These are phyloP conservation scores for Umbelopsis sp. DNA, from an alignment of 371 early-diverging fungal genomes.

Conservation along the genomic window DNA sequence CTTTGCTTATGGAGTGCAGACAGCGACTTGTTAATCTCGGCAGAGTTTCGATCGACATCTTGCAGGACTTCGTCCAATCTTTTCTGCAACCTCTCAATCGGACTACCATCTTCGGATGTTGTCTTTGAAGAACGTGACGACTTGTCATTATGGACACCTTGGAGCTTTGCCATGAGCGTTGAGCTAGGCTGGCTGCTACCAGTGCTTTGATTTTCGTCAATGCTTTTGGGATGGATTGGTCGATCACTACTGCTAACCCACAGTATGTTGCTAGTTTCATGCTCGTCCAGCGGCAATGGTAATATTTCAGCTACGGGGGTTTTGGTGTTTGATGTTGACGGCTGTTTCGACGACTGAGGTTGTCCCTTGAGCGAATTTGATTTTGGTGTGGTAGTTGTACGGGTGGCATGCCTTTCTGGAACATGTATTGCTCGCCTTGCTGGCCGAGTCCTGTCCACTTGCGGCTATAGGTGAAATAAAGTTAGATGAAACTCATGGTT, in stretches of 20 bases:
- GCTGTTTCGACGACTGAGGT: not conserved
- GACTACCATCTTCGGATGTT: not conserved
- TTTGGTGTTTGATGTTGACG: not conserved
- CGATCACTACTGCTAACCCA: not conserved
- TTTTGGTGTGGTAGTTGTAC: not conserved
- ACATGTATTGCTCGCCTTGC: not conserved
- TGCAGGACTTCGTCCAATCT: not conserved
- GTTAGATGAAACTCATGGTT: not conserved
- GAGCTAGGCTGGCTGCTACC: not conserved
- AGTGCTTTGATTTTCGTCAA: not conserved
- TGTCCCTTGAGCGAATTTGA: not conserved
- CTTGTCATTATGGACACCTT: not conserved
- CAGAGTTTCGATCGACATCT: conserved; percentile 9
- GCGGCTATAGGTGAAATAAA: not conserved
- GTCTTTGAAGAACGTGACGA: not conserved
- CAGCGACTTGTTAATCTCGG: not conserved
- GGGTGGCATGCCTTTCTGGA: not conserved
- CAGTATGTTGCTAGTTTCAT: not conserved
- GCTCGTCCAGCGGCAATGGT: not conserved
- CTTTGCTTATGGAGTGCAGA: not conserved
- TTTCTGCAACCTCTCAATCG: not conserved
- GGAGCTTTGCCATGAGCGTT: not conserved
- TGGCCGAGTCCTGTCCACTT: not conserved
- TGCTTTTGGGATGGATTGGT: not conserved
- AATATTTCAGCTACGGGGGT: not conserved